Conservation (phyloP, 495 filamentous ascomycete species). For the Barbatosphaeria neglecta region DNA sequence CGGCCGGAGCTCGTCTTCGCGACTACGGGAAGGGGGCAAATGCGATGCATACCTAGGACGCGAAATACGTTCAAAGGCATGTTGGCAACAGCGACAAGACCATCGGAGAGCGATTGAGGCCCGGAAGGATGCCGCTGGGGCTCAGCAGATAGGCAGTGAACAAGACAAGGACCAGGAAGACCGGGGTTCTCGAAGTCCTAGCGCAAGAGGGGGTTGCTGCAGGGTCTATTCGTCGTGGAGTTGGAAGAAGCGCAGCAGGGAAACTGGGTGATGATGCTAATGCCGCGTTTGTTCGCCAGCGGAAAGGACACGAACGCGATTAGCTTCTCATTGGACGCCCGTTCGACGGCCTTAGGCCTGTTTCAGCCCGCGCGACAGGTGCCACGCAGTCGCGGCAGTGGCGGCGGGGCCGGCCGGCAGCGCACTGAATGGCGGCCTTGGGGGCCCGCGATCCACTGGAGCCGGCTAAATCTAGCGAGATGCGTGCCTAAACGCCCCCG, state of each 20-base stretch:
- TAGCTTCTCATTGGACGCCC: constrained; percentile 6
- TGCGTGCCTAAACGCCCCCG: not conserved
- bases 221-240: not conserved
- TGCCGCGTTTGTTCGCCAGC: constrained; percentile 2
- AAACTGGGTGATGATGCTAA: not conserved
- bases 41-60: constrained; percentile 52
- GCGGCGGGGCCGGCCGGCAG: not conserved
- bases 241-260: not conserved
- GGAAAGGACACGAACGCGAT: constrained; percentile 31
- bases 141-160: no score
- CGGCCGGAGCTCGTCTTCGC: constrained; percentile 1
- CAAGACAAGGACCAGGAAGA: no score
- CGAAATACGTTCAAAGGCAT: constrained; percentile 80
- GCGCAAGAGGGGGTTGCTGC: not conserved
- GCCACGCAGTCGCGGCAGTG: not conserved
- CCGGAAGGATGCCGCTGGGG: not conserved
- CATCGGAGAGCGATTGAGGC: not conserved
- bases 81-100: constrained; percentile 10
- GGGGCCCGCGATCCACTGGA: not conserved
- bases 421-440: not conserved
- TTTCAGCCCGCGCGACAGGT: not conserved
- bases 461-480: not conserved
- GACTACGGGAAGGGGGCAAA: constrained; percentile 1
- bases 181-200: no score
- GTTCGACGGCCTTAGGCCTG: not conserved